Evolutionary conservation across 2,329 filamentous ascomycete species (phyloP), one percentile per base, ranked within the genome.

Genomic region (Torrubiella hemipterigena): DNA sequence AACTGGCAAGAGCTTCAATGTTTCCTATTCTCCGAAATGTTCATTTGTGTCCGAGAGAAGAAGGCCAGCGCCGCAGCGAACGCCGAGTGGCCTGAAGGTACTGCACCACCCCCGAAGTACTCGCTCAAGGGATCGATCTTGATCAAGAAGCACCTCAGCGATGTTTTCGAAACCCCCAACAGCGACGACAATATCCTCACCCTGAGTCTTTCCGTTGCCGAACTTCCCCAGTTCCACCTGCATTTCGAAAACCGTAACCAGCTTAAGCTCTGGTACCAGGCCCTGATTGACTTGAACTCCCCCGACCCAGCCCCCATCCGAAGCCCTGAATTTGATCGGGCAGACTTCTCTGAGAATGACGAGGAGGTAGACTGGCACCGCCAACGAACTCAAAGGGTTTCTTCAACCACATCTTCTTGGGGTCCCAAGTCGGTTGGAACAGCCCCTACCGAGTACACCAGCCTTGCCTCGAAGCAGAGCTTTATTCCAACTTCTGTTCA

Each of bases 1-100:
- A 87, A 87, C 6, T 98, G 91, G 91, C 91, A 98, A 61, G 91
- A 96, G 53, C 61, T 98, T 33, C 87, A 98, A 54, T 98, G 91
- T 55, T 98, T 85, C 53, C 69, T 98, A 18, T 98, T 98, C 50
- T 84, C 81, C 5, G 91, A 98, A 60, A 98, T 98, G 91, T 80
- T 98, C 46, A 98, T 98, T 42, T 98, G 91, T 50, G 86, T 98
- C 38, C 98, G 96, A 58, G 91, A 96, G 59, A 96, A 95, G 70
- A 94, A 87, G 60, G 56, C 31, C 67, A 7, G 52, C 63, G 43
- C 64, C 23, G 3, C 51, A 56, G 16, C 32, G 46, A 46, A 38
- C 69, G 23, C 68, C 31, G 73, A 82, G 41, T 87, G 82, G 71
- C 79, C 76, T 30, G 73, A 73, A 32, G 61, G 60, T 13, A 61